These are phyloP conservation scores for Wallacemonas sp. DNA, from an alignment of 208 protist species.

Conservation along the genomic window DNA sequence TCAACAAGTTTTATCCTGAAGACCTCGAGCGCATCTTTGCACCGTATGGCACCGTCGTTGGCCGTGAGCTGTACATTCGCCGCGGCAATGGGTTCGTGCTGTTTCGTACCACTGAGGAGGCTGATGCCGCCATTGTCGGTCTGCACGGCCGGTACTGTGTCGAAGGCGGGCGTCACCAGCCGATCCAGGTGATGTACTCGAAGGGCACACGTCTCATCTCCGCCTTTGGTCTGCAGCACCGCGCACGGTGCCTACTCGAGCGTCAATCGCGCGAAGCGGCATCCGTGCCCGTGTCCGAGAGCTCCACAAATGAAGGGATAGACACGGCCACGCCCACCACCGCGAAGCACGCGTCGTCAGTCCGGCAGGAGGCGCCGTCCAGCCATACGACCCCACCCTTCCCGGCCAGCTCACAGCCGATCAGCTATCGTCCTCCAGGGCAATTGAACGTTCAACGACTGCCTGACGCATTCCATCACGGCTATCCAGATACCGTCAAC, in stretches of 20 bases:
- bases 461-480: too few species aligned
- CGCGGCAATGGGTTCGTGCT: conserved; percentile 28
- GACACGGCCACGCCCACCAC: too few species aligned
- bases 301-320: too few species aligned
- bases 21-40: conserved; percentile 37
- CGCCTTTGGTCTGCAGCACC: neutral
- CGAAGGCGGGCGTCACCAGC: conserved; percentile 8
- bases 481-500: too few species aligned
- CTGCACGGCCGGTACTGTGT: conserved; percentile 13
- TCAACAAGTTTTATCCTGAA: conserved; percentile 46
- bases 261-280: neutral
- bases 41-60: conserved; percentile 34
- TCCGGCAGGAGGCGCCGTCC: too few species aligned
- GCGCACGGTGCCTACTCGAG: neutral
- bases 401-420: too few species aligned
- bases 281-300: too few species aligned
- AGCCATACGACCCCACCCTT: too few species aligned
- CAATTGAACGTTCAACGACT: too few species aligned
- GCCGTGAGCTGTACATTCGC: conserved; percentile 34
- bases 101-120: conserved; percentile 17
- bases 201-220: neutral
- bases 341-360: too few species aligned
- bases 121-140: conserved; percentile 14
- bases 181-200: conserved; percentile 9
- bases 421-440: too few species aligned